Percentiles rank a stretch among this genome's conserved stretches.
phyloP scores from a whole-genome alignment of 2,329 filamentous ascomycete species.

The Apiospora aurea region DNA sequence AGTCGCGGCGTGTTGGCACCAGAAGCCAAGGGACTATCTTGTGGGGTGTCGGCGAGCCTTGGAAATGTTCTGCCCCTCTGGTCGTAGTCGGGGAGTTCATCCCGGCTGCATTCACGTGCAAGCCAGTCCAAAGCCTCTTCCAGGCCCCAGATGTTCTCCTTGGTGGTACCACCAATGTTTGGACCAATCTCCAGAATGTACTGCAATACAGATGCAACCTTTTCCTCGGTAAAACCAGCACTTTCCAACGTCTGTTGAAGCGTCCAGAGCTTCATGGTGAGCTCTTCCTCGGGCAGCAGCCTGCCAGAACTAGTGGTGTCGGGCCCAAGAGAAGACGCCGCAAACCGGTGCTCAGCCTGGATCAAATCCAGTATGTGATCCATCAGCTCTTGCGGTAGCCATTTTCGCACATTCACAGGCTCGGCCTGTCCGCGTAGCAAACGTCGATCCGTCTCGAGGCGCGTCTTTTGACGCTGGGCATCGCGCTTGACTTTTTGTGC shows the following conservation, averaged over 20 bases:
- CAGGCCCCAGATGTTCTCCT: constrained; percentile 81
- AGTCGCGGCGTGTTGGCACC: constrained; percentile 58
- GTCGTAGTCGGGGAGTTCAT: constrained; percentile 77
- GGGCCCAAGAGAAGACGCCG: constrained; percentile 55
- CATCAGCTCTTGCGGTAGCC: constrained; percentile 82
- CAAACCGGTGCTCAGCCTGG: constrained; percentile 68
- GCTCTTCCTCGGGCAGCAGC: constrained; percentile 75
- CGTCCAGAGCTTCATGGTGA: constrained; percentile 83
- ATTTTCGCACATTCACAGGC: constrained; percentile 73
- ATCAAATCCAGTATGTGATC: constrained; percentile 79
- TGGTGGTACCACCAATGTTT: constrained; percentile 61
- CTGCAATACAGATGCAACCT: constrained; percentile 69
- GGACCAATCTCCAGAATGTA: constrained; percentile 72
- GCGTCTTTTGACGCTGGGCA: constrained; percentile 75
- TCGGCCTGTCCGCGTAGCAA: constrained; percentile 82
- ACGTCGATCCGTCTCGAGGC: constrained; percentile 85
- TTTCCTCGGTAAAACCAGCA: constrained; percentile 71
- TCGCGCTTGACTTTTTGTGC: constrained; percentile 81
- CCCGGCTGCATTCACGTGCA: constrained; percentile 73
- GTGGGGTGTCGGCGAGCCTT: constrained; percentile 49
- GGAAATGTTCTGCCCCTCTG: constrained; percentile 45
- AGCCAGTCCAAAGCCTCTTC: constrained; percentile 92
- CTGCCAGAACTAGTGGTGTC: constrained; percentile 56
- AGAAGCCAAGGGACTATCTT: constrained; percentile 58
- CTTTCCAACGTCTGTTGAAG: constrained; percentile 75